Conservation (phyloP, 768 basidiomycete species). For the Hydnomerulius pinastri region DNA sequence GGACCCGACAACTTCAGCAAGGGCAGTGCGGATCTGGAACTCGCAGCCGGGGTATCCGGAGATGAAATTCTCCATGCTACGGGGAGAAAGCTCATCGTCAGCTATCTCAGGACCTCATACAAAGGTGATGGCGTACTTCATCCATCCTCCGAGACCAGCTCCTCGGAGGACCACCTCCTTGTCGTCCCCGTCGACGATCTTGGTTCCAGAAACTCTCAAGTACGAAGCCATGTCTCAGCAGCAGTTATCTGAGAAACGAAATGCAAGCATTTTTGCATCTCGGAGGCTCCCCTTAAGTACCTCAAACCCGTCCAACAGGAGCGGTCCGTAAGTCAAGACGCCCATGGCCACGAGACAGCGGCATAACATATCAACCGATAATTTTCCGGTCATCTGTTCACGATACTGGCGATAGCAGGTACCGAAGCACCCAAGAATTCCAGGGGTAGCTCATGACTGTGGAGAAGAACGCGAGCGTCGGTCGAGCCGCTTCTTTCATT, state of each 20-base stretch:
- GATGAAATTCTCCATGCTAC: constrained; percentile 78
- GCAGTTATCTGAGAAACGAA: not conserved
- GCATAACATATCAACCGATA: constrained; percentile 9
- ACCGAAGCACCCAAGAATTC: not conserved
- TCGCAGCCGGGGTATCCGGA: constrained; percentile 83
- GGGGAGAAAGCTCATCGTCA: constrained; percentile 4
- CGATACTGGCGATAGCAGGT: not conserved
- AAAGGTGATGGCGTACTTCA: constrained; percentile 60
- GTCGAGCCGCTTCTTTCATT: too few species aligned
- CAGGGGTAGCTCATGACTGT: not conserved
- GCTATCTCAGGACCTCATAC: constrained; percentile 5
- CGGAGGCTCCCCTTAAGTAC: constrained; percentile 2
- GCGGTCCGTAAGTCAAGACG: not conserved
- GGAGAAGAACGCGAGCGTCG: too few species aligned
- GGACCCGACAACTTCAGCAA: constrained; percentile 64
- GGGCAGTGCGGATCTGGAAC: constrained; percentile 70
- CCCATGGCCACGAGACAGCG: constrained; percentile 4
- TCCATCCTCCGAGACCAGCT: constrained; percentile 83
- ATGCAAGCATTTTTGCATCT: not conserved
- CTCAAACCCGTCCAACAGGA: too few species aligned
- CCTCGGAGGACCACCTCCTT: constrained; percentile 65
- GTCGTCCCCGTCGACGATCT: constrained; percentile 57
- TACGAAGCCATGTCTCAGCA: constrained; percentile 36
- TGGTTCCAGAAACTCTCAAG: constrained; percentile 58
- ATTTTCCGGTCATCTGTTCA: constrained; percentile 13